Evolutionary conservation across 768 basidiomycete genomes (phyloP), one percentile per base, ranked within the genome.

Genomic region (Russula sp.): DNA sequence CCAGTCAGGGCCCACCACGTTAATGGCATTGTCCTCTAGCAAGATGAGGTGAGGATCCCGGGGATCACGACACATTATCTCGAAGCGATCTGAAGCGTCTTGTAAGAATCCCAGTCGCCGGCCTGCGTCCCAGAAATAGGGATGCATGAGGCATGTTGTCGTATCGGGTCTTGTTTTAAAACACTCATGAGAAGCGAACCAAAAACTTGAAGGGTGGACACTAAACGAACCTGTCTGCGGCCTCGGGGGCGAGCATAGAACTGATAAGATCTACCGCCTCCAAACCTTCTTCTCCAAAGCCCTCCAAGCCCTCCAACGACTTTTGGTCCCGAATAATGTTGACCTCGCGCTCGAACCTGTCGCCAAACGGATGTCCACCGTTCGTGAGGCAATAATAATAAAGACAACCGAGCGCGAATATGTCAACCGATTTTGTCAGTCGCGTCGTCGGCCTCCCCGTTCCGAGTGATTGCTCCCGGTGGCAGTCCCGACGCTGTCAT

Each of bases 81-180:
- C 97, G 74, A 98, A 99, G 5, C 95, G 85, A 75, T 98, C 96
- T 0, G 94, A 97, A 0, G 94, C 92, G 67, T 98, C 97, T 75
- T 96, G 95, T n/a, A 99, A 79, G 81, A 99, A 99, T 57, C 83
- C 86, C 5, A 99, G 78, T 48, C 96, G 83, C 62, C 89, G 85
- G 9, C 82, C 87, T 0, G 94, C 78, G 60, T 94, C 88, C 97
- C 97, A 99, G 79, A 98, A 99, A 80, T 91, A 96, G 0, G 97
- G 97, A 76, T 98, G 96, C 24, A 90, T 77, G 22, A 98, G 80
- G 74, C 89, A 90, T n/a, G 84, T 84, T 14, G 83, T 84, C 8
- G 95, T 96, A 68, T 94, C 89, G 1, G 95, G 97, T 71, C 96
- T 93, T 22, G 70, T 8, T n/a, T 24, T 42, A 62, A 7, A 16